Evolutionary conservation across 345 rosid species (phyloP), one percentile per base, ranked within the genome.

Genomic region (Zanthoxylum bungeanum): DNA sequence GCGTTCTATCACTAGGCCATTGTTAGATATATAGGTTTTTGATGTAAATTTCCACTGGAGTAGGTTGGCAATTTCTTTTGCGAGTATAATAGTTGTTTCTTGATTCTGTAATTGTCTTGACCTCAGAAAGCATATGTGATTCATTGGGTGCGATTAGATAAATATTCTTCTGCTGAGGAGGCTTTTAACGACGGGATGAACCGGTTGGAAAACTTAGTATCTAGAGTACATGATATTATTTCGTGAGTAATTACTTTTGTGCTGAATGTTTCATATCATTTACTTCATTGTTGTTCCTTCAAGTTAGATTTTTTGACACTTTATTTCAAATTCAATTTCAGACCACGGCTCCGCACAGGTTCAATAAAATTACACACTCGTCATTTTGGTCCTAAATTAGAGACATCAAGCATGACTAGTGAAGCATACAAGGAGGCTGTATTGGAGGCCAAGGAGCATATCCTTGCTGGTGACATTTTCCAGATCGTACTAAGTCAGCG

Each of bases 401-500:
- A 90, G 76, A 66, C n/a, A 34, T 94, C 98, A 22, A 92, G 83
- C 77, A 90, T 92, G 97, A 78, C 87, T 14, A 85, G 87, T 75
- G 95, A 87, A 46, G 85, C 81, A 53, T 94, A 88, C 77, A 84
- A 81, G 88, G 78, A 83, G 58, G 93, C 93, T 61, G 98, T 92
- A 49, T 73, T 92, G 81, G 80, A 73, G 78, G 92, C 97, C 37
- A 94, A 92, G 68, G 97, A 92, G 78, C 97, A 87, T 71, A 90
- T 92, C 61, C 68, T 88, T 77, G 90, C 97, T 60, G 98, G 97
- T 52, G 97, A 94, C 73, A 94, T 94, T 72, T 94, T 94, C 74
- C 97, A 94, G 86, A 94, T 94, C 66, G 98, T 94, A 53, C 84
- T 94, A 75, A 94, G 98, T 77, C 98, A 94, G 80, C 91, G 97